Conservation (phyloP, 1,284 basidiomycete genomes). For the Fistulina hepatica region DNA sequence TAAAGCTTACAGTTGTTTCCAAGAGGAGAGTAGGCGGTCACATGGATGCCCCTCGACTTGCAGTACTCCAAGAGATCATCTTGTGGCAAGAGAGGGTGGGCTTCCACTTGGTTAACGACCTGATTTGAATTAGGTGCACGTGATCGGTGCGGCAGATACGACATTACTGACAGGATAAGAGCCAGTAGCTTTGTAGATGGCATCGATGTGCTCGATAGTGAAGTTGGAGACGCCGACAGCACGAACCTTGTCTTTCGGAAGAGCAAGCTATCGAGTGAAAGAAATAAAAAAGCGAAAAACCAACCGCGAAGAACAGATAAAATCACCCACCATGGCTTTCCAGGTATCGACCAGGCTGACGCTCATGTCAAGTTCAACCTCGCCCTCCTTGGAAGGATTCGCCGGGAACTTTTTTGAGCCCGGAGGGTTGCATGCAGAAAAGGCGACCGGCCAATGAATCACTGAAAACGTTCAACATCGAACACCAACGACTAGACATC, state of each 20-base stretch:
- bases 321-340: slow-evolving; percentile 64
- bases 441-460: slow-evolving; percentile 83
- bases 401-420: too few species aligned
- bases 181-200: slow-evolving; percentile 64
- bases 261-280: too few species aligned
- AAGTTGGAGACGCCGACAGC: slow-evolving; percentile 79
- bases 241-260: slow-evolving; percentile 30
- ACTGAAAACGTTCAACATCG: slow-evolving; percentile 30
- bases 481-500: background rate
- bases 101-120: slow-evolving; percentile 78
- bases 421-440: slow-evolving; percentile 50
- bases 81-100: slow-evolving; percentile 70
- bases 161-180: too few species aligned
- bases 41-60: slow-evolving; percentile 63
- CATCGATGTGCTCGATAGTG: slow-evolving; percentile 53
- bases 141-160: slow-evolving; percentile 44
- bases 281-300: background rate
- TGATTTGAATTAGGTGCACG: too few species aligned
- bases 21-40: slow-evolving; percentile 80
- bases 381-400: slow-evolving; percentile 32
- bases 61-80: slow-evolving; percentile 60
- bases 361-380: slow-evolving; percentile 47
- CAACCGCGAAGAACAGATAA: slow-evolving; percentile 20
- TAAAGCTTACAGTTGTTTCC: slow-evolving; percentile 57
- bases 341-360: slow-evolving; percentile 70